phyloP scores from a whole-genome alignment of 495 filamentous ascomycete genomes.

The Lasiosphaeris hirsuta region DNA sequence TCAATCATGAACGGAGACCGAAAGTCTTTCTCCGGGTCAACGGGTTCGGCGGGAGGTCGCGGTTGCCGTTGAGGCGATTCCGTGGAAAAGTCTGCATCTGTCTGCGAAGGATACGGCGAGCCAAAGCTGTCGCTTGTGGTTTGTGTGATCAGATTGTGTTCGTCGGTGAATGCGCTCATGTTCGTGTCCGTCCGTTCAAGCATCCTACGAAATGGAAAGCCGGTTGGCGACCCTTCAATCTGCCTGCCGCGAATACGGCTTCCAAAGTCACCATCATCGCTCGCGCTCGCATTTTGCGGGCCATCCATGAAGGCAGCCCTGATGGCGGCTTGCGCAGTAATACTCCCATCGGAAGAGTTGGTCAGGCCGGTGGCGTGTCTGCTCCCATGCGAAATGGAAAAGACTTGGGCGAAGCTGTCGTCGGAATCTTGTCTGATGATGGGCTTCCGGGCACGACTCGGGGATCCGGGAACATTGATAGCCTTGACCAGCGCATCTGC shows the following conservation, averaged over 20 bases:
- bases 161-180: constrained; percentile 37
- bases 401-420: constrained; percentile 73
- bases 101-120: constrained; percentile 29
- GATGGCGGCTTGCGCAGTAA: constrained; percentile 10
- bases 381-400: constrained; percentile 71
- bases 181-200: constrained; percentile 35
- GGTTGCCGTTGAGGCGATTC: constrained; percentile 14
- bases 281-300: constrained; percentile 21
- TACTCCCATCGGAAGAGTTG: constrained; percentile 34
- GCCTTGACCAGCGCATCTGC: constrained; percentile 44
- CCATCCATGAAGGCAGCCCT: constrained; percentile 16
- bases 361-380: constrained; percentile 40
- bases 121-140: constrained; percentile 40
- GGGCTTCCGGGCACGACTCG: constrained; percentile 29
- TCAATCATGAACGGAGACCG: constrained; percentile 42
- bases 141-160: constrained; percentile 44
- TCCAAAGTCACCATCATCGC: constrained; percentile 32
- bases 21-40: constrained; percentile 28
- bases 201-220: constrained; percentile 17
- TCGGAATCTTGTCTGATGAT: constrained; percentile 68
- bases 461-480: constrained; percentile 40
- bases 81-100: constrained; percentile 20
- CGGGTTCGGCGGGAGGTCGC: background rate
- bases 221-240: constrained; percentile 30
- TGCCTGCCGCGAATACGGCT: constrained; percentile 37